Conservation (phyloP, 140 eudicot species). For the Ambrosia hybrid region DNA sequence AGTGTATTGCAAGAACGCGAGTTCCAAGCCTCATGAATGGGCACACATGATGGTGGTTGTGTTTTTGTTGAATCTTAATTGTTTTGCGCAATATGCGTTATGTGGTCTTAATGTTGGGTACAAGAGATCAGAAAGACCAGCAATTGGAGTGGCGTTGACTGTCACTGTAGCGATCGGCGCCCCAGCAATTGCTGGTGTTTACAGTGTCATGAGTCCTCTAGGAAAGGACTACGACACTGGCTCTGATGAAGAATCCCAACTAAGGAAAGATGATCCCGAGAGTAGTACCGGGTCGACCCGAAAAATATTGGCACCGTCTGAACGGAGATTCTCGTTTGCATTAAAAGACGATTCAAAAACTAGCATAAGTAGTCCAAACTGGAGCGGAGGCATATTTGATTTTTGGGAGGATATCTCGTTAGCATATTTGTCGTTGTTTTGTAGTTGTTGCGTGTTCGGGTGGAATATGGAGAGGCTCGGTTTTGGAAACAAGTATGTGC, state of each 20-base stretch:
- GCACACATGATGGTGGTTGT: conserved; percentile 88
- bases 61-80: conserved; percentile 63
- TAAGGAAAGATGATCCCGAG: conserved; percentile 32
- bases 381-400: conserved; percentile 93
- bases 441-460: conserved; percentile 89
- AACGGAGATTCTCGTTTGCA: conserved; percentile 69
- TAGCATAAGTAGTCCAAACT: conserved; percentile 48
- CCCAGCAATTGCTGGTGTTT: conserved; percentile 96
- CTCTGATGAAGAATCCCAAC: conserved; percentile 75
- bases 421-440: conserved; percentile 78
- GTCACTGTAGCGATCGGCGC: conserved; percentile 78
- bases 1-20: conserved; percentile 68
- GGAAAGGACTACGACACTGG: conserved; percentile 73
- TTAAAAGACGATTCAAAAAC: conserved; percentile 46
- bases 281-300: conserved; percentile 33
- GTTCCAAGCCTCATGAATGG: conserved; percentile 92
- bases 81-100: conserved; percentile 85
- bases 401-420: conserved; percentile 90
- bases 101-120: conserved; percentile 90
- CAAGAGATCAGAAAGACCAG: conserved; percentile 71
- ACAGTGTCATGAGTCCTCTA: conserved; percentile 74
- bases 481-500: conserved; percentile 96
- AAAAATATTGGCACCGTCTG: conserved; percentile 35
- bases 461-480: conserved; percentile 99
- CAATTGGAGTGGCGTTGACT: conserved; percentile 76